Evolutionary conservation across 192 early-diverging fungal species (phyloP).

Genomic region (Linnemannia schmuckeri): DNA sequence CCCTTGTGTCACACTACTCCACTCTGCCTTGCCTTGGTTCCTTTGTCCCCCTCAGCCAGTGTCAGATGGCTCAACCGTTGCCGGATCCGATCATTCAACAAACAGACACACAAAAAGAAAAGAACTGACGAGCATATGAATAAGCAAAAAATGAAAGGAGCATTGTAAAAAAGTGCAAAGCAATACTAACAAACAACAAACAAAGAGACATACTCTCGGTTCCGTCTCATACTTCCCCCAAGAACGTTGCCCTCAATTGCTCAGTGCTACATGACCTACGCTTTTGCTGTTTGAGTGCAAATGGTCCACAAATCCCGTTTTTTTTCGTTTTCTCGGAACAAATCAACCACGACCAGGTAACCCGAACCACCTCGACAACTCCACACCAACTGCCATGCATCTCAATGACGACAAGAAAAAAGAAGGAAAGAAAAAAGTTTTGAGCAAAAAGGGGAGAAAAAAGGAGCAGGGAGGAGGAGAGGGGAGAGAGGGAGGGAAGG

Average conservation of each 20-base stretch:
- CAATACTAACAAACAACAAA: no score
- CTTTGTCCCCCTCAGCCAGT: background rate
- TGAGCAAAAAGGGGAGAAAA: background rate
- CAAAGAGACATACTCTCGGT: background rate
- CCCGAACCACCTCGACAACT: background rate
- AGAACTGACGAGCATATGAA: background rate
- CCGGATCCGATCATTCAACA: constrained; percentile 1
- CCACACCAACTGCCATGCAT: background rate
- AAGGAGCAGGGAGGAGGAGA: background rate
- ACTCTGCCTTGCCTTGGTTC: background rate
- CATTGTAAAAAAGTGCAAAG: background rate
- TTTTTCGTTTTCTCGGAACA: background rate
- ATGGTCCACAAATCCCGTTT: background rate
- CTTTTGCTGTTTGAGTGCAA: background rate
- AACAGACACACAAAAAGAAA: background rate
- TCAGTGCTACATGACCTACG: background rate
- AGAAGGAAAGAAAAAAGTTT: background rate
- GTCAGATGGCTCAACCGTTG: constrained; percentile 6
- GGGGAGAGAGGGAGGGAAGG: background rate
- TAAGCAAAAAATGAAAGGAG: background rate
- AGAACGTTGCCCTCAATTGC: background rate
- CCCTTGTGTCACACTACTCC: constrained; percentile 4
- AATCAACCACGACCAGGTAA: background rate
- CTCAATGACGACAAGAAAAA: background rate
- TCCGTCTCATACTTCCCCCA: background rate